Conservation (phyloP, 2,329 filamentous ascomycete genomes). For the Chalaropsis thielavioides region DNA sequence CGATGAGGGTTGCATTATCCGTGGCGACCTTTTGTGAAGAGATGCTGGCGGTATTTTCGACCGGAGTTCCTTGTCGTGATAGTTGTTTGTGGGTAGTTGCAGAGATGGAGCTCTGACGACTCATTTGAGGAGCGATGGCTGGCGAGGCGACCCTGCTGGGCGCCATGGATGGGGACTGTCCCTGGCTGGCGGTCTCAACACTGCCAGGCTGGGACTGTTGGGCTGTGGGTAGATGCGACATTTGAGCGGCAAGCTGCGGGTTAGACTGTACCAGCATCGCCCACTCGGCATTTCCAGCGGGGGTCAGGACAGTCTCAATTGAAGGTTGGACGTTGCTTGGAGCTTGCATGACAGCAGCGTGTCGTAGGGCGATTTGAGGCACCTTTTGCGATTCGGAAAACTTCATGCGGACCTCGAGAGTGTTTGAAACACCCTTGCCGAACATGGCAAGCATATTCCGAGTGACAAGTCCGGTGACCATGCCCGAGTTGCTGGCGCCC, state of each 20-base stretch:
- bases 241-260: conserved; percentile 31
- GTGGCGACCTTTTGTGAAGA: conserved; percentile 1
- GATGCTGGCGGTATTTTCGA: conserved; percentile 1
- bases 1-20: conserved; percentile 18
- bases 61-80: conserved; percentile 8
- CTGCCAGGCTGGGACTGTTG: conserved; percentile 4
- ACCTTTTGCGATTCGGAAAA: conserved; percentile 60
- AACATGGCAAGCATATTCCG: conserved; percentile 77
- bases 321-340: conserved; percentile 14
- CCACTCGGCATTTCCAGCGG: conserved; percentile 61
- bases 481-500: conserved; percentile 35
- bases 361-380: neutral
- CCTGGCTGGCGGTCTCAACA: conserved; percentile 6
- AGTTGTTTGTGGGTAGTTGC: neutral
- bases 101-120: conserved; percentile 1
- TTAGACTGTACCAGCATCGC: conserved; percentile 61
- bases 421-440: conserved; percentile 69
- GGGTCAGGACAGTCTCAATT: conserved; percentile 29
- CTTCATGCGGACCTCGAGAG: conserved; percentile 81
- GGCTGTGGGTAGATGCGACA: conserved; percentile 1
- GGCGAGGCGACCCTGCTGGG: conserved; percentile 8
- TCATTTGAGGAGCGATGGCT: neutral
- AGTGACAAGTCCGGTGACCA: conserved; percentile 81
- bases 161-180: neutral
- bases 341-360: neutral